These are phyloP conservation scores for Zygotorulaspora florentina DNA, from an alignment of 805 yeast species.

Conservation along the genomic window DNA sequence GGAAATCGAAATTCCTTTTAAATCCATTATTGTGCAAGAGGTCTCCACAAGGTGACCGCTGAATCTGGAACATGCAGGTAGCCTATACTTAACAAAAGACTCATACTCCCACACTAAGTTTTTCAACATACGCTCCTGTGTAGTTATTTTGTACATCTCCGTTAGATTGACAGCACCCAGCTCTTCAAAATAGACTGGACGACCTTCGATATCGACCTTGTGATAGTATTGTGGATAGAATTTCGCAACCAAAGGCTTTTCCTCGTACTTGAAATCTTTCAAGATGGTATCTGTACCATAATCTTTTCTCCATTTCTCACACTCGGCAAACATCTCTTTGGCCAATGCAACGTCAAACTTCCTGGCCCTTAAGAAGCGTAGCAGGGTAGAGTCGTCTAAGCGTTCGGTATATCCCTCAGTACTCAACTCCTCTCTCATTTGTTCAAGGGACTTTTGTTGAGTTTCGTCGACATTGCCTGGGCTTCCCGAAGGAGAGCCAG, in stretches of 20 bases:
- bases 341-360: slow-evolving; percentile 84
- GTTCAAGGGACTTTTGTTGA: slow-evolving; percentile 57
- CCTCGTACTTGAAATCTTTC: slow-evolving; percentile 85
- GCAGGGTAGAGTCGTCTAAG: slow-evolving; percentile 77
- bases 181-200: slow-evolving; percentile 94
- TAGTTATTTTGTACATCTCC: slow-evolving; percentile 89
- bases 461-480: slow-evolving; percentile 73
- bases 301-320: slow-evolving; percentile 89
- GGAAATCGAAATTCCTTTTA: slow-evolving; percentile 86
- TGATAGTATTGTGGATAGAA: slow-evolving; percentile 96
- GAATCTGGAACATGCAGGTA: slow-evolving; percentile 92
- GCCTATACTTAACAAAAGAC: slow-evolving; percentile 73
- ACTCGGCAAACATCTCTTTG: slow-evolving; percentile 72
- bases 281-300: slow-evolving; percentile 85
- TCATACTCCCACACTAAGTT: slow-evolving; percentile 98
- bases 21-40: slow-evolving; percentile 91
- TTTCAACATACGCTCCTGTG: slow-evolving; percentile 92
- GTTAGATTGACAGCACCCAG: slow-evolving; percentile 84
- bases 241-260: slow-evolving; percentile 83
- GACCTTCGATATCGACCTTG: slow-evolving; percentile 93
- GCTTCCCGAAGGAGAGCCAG: slow-evolving; percentile 64
- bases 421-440: slow-evolving; percentile 53
- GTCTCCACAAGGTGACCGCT: slow-evolving; percentile 81
- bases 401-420: slow-evolving; percentile 70
- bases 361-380: slow-evolving; percentile 90